A percentile compares a stretch with the other conserved stretches of the same genome.
These are phyloP conservation scores for Xylariaceae sp. DNA, from an alignment of 2,329 filamentous ascomycete genomes.

Conservation along the genomic window DNA sequence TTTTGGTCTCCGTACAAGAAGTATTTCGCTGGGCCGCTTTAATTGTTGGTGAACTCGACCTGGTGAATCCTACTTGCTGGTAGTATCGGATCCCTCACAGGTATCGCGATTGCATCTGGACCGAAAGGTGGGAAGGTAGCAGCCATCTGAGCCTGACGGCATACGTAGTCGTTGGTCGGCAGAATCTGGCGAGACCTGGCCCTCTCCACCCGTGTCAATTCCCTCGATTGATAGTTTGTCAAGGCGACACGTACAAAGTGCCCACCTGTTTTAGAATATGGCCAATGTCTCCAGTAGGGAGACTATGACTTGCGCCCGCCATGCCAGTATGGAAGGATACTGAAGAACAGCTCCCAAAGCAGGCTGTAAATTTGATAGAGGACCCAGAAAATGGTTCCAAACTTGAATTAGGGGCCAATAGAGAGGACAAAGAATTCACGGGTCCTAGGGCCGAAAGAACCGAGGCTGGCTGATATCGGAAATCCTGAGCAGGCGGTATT, in stretches of 20 bases:
- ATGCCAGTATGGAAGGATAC: neutral
- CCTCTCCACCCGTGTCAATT: neutral
- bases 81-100: neutral
- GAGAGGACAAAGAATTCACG: neutral
- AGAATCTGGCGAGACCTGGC: neutral
- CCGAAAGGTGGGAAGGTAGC: neutral
- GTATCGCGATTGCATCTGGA: neutral
- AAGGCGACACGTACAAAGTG: neutral
- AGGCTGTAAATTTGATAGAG: neutral
- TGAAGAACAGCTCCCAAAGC: neutral
- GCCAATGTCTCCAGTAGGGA: neutral
- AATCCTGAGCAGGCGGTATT: neutral
- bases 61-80: neutral
- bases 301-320: neutral
- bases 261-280: neutral
- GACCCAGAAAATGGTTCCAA: neutral
- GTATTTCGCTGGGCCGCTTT: neutral
- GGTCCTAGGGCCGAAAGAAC: neutral
- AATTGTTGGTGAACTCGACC: neutral
- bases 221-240: neutral
- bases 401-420: neutral
- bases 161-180: neutral
- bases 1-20: neutral
- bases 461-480: neutral
- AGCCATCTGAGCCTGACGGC: neutral